Conservation (phyloP, 371 early-diverging fungal genomes). For the Mitosporidium daphniae region DNA sequence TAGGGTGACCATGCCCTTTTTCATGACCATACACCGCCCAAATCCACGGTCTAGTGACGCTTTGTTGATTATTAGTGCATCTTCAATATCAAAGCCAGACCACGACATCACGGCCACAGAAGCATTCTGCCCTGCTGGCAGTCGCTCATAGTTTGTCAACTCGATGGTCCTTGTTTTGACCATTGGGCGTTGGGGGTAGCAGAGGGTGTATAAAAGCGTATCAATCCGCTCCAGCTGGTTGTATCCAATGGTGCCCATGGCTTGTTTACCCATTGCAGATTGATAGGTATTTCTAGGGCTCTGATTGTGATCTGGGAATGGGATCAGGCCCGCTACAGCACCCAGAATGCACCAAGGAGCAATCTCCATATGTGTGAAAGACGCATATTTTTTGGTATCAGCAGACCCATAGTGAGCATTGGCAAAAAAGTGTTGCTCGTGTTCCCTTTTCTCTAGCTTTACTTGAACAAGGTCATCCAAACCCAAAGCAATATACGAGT, state of each 20-base stretch:
- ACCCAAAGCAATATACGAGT: slow-evolving; percentile 61
- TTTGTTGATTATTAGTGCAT: slow-evolving; percentile 90
- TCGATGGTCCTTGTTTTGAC: slow-evolving; percentile 88
- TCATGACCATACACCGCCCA: slow-evolving; percentile 71
- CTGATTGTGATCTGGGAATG: slow-evolving; percentile 99
- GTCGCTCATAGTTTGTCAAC: slow-evolving; percentile 71
- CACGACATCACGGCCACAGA: slow-evolving; percentile 97
- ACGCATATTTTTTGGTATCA: neutral
- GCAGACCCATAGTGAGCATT: neutral
- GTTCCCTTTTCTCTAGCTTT: too few species aligned
- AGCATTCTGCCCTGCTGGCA: slow-evolving; percentile 97
- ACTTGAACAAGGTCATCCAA: slow-evolving; percentile 28
- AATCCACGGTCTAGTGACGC: slow-evolving; percentile 91
- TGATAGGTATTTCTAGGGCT: slow-evolving; percentile 94
- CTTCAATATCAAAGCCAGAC: slow-evolving; percentile 98
- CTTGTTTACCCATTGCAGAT: slow-evolving; percentile 99
- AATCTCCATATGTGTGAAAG: slow-evolving; percentile 71
- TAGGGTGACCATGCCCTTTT: slow-evolving; percentile 33
- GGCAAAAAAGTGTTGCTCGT: too few species aligned
- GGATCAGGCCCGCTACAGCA: slow-evolving; percentile 89
- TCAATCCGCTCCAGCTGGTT: slow-evolving; percentile 84
- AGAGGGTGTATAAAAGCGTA: slow-evolving; percentile 68
- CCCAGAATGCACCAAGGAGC: slow-evolving; percentile 86
- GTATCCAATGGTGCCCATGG: slow-evolving; percentile 81
- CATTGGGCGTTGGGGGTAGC: slow-evolving; percentile 92